Conservation (phyloP, 768 basidiomycete species). For the Hericium erinaceus region DNA sequence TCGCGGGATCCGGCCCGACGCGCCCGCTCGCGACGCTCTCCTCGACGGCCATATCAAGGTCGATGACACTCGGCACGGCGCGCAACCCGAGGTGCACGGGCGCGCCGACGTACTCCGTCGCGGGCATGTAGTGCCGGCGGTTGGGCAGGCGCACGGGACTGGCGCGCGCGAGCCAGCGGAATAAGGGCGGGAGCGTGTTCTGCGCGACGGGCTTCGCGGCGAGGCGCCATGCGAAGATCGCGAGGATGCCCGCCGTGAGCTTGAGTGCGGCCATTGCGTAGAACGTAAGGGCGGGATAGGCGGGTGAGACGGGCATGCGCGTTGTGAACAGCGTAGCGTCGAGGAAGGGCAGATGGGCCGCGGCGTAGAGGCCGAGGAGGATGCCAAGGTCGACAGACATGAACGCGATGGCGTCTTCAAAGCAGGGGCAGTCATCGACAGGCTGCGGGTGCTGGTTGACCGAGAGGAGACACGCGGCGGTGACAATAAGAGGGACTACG, state of each 20-base stretch:
- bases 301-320: slow-evolving; percentile 44
- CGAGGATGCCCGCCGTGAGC: slow-evolving; percentile 50
- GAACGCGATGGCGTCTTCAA: slow-evolving; percentile 94
- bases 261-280: slow-evolving; percentile 28
- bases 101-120: slow-evolving; percentile 75
- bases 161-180: slow-evolving; percentile 57
- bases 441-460: slow-evolving; percentile 92
- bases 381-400: slow-evolving; percentile 78
- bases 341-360: slow-evolving; percentile 30
- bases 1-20: slow-evolving; percentile 36
- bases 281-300: slow-evolving; percentile 36
- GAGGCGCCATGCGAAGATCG: slow-evolving; percentile 85
- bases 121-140: slow-evolving; percentile 83
- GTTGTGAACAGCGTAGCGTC: slow-evolving; percentile 20
- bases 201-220: slow-evolving; percentile 73
- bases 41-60: slow-evolving; percentile 35
- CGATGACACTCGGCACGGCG: slow-evolving; percentile 80
- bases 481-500: slow-evolving; percentile 48
- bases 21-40: slow-evolving; percentile 24
- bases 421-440: slow-evolving; percentile 95
- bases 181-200: slow-evolving; percentile 70
- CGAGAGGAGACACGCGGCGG: slow-evolving; percentile 56
- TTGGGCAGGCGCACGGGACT: slow-evolving; percentile 61
- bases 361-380: slow-evolving; percentile 59
- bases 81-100: slow-evolving; percentile 50